Conservation (phyloP, 371 early-diverging fungal genomes). For the Dinochytrium kinnereticum region DNA sequence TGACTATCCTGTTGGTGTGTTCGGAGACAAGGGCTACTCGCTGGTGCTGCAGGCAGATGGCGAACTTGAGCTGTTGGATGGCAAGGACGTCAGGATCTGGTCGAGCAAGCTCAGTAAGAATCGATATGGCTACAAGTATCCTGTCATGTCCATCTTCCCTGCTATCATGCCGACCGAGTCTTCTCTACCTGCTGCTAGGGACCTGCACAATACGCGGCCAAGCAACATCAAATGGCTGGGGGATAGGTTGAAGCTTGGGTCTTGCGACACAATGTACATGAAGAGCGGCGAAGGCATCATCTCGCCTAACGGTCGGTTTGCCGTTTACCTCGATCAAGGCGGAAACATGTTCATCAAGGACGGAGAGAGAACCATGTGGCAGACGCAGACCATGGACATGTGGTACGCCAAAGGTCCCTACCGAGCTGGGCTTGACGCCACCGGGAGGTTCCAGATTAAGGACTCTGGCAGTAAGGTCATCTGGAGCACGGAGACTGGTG, state of each 20-base stretch:
- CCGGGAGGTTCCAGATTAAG: slow-evolving; percentile 5
- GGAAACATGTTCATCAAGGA: slow-evolving; percentile 16
- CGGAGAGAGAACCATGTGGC: slow-evolving; percentile 1
- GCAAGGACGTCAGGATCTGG: slow-evolving; percentile 11
- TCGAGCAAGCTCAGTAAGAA: background rate
- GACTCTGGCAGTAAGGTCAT: slow-evolving; percentile 4
- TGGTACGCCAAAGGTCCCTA: slow-evolving; percentile 3
- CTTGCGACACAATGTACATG: background rate
- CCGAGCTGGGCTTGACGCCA: background rate
- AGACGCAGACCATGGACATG: slow-evolving; percentile 12
- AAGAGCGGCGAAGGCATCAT: background rate
- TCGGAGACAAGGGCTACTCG: background rate
- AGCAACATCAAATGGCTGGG: background rate
- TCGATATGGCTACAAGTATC: slow-evolving; percentile 18
- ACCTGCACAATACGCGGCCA: slow-evolving; percentile 2
- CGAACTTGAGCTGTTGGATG: slow-evolving; percentile 13
- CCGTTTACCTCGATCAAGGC: background rate
- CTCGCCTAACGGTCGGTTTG: slow-evolving; percentile 13
- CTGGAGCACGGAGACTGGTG: background rate
- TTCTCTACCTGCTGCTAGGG: background rate
- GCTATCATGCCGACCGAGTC: background rate
- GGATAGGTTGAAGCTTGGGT: background rate
- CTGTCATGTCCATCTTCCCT: background rate
- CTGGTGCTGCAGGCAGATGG: slow-evolving; percentile 6
- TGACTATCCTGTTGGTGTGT: slow-evolving; percentile 10